Base-by-base conservation (phyloP, 306 rosid species). In the Purshia tridentata region DNA sequence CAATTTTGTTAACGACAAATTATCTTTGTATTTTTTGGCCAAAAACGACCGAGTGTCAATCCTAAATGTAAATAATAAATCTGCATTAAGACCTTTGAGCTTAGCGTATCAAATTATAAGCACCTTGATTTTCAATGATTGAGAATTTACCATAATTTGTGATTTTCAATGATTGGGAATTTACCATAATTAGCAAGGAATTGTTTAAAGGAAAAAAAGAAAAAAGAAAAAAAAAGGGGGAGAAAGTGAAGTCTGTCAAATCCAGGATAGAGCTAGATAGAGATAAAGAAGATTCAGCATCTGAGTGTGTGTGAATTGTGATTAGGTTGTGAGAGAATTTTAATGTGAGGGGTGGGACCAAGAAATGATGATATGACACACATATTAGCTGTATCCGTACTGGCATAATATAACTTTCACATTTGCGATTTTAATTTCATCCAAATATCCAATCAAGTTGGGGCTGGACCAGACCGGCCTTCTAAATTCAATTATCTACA, bases 311-410 rank as follows among this genome's bases (percentile, higher is more conserved):
- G 35, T 29, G 2, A 3, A 3, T 29, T 29, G 72, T 52, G 69
- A 60, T 10, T 59, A 23, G 16, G 6, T 65, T 11, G 9, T 9
- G 40, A 40, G 2, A 58, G 55, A 42, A 62, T 19, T 70, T 68
- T 45, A 8, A 52, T 67, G 52, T 12, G 10, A 41, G 59, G n/a
- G 16, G 57, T 71, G 71, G 75, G 81, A 22, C 72, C 78, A 46
- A 65, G 4, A 53, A 65, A 67, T 71, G 75, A 71, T 56, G 75
- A 56, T 55, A 37, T 72, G 61, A 60, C 47, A 63, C 39, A 65
- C 41, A 39, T 77, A 69, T 68, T 72, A 77, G 85, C 78, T 77
- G 85, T 76, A 44, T 44, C 19, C 42, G 13, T 14, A 58, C 64
- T 51, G 68, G 61, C 15, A 61, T 22, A 44, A 53, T 10, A 10